Evolutionary conservation across 176 grass and related monocot species (phyloP).

Genomic region (Canna indica): DNA sequence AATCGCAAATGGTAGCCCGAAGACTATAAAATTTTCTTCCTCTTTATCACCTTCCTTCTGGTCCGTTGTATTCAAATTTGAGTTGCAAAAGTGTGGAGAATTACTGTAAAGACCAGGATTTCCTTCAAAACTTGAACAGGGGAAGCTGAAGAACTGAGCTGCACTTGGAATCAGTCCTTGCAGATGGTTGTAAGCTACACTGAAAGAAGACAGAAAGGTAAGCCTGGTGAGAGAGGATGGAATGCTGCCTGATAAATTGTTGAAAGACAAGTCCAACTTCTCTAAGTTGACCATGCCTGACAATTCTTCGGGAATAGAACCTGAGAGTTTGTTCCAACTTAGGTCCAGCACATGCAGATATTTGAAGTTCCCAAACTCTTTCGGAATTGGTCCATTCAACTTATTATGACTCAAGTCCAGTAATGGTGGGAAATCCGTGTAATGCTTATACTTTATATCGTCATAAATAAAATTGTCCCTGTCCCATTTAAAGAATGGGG

Average conservation of each 20-base stretch:
- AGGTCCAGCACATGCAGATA: not conserved
- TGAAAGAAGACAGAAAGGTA: not conserved
- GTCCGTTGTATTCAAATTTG: not conserved
- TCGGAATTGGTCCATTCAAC: not conserved
- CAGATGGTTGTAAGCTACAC: not conserved
- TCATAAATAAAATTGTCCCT: no score
- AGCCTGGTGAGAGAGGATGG: not conserved
- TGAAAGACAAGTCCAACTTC: slow-evolving; percentile 1
- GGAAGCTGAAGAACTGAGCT: not conserved
- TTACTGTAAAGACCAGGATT: not conserved
- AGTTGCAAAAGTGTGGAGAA: not conserved
- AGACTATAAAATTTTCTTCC: not conserved
- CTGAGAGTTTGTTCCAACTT: slow-evolving; percentile 5
- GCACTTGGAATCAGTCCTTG: not conserved
- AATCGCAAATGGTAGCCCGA: not conserved
- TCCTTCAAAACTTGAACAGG: not conserved
- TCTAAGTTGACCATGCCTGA: slow-evolving; percentile 10
- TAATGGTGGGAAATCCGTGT: not conserved
- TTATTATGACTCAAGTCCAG: not conserved
- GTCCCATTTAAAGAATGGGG: not conserved
- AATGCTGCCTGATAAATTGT: slow-evolving; percentile 3
- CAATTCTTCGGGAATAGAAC: not conserved
- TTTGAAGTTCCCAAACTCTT: slow-evolving; percentile 5
- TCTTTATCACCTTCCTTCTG: not conserved
- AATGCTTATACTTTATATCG: not conserved